A percentile compares a stretch with the other conserved stretches of the same genome.
phyloP scores from a whole-genome alignment of 2,329 filamentous ascomycete species.

The Clarireedia monteithiana region DNA sequence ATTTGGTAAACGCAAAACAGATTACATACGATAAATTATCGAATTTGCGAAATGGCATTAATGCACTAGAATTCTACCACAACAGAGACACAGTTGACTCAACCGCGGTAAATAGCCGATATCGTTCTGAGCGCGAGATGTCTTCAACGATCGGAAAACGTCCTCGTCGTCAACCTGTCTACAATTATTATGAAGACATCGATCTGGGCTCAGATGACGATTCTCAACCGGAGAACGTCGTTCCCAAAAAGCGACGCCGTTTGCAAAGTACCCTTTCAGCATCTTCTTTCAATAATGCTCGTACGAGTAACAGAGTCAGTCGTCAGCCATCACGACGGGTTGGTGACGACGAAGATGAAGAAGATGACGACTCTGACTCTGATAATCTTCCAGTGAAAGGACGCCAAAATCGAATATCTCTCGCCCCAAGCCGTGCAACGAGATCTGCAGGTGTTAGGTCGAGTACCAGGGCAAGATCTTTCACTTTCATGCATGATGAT shows the following conservation, averaged over 20 bases:
- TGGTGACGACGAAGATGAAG: slow-evolving; percentile 8
- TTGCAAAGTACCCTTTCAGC: slow-evolving; percentile 14
- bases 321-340: slow-evolving; percentile 12
- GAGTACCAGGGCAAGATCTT: slow-evolving; percentile 5
- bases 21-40: slow-evolving; percentile 38
- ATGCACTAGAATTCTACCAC: slow-evolving; percentile 37
- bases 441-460: slow-evolving; percentile 15
- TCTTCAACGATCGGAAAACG: slow-evolving; percentile 18
- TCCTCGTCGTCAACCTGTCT: slow-evolving; percentile 12
- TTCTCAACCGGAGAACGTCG: slow-evolving; percentile 6
- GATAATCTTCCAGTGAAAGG: slow-evolving; percentile 1
- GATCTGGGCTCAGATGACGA: slow-evolving; percentile 19
- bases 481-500: slow-evolving; percentile 8
- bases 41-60: slow-evolving; percentile 37
- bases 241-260: slow-evolving; percentile 20
- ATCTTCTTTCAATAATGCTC: slow-evolving; percentile 13
- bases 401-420: background rate
- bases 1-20: slow-evolving; percentile 26
- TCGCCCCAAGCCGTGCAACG: slow-evolving; percentile 13
- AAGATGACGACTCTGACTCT: slow-evolving; percentile 7
- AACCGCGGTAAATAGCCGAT: slow-evolving; percentile 8
- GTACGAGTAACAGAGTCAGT: slow-evolving; percentile 15
- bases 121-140: slow-evolving; percentile 12
- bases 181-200: slow-evolving; percentile 16
- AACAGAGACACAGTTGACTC: slow-evolving; percentile 15